phyloP scores from a whole-genome alignment of 2,329 filamentous ascomycete species.

The Chaetothyriales sp. region DNA sequence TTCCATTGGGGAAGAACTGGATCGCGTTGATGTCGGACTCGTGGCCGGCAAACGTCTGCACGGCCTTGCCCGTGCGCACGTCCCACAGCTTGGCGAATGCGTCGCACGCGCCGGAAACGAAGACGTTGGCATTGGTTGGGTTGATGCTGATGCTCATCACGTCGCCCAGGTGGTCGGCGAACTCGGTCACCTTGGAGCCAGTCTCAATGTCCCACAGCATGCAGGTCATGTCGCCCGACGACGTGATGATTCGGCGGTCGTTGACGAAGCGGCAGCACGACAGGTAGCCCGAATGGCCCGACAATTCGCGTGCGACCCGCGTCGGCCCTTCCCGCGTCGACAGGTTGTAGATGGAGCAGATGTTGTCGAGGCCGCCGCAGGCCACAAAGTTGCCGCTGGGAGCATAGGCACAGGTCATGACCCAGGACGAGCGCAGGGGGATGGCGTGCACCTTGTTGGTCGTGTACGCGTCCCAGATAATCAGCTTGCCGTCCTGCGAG shows the following conservation, averaged over 20 bases:
- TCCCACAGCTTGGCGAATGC: conserved; percentile 98
- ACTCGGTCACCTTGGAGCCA: conserved; percentile 91
- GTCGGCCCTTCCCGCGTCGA: conserved; percentile 96
- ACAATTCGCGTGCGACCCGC: conserved; percentile 85
- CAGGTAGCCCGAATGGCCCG: conserved; percentile 91
- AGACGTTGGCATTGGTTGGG: conserved; percentile 96
- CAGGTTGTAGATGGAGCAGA: conserved; percentile 98
- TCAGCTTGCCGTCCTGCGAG: conserved; percentile 97
- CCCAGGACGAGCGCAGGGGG: conserved; percentile 92
- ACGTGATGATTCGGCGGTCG: conserved; percentile 92
- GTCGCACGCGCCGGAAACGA: conserved; percentile 97
- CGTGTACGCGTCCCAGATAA: conserved; percentile 99
- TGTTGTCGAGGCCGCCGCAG: conserved; percentile 97
- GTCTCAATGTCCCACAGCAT: conserved; percentile 99
- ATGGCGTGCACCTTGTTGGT: conserved; percentile 99
- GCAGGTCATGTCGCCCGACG: conserved; percentile 98
- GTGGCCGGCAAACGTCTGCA: conserved; percentile 95
- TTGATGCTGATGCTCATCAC: conserved; percentile 99
- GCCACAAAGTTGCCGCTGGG: conserved; percentile 97
- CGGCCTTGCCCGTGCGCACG: conserved; percentile 92
- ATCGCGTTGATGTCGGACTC: conserved; percentile 99
- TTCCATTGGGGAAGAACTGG: conserved; percentile 97
- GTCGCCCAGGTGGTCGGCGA: conserved; percentile 93
- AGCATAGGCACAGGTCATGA: conserved; percentile 99
- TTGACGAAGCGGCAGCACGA: conserved; percentile 99